Base-by-base conservation (phyloP, 495 filamentous ascomycete genomes). In the Jackrogersella multiformis region DNA sequence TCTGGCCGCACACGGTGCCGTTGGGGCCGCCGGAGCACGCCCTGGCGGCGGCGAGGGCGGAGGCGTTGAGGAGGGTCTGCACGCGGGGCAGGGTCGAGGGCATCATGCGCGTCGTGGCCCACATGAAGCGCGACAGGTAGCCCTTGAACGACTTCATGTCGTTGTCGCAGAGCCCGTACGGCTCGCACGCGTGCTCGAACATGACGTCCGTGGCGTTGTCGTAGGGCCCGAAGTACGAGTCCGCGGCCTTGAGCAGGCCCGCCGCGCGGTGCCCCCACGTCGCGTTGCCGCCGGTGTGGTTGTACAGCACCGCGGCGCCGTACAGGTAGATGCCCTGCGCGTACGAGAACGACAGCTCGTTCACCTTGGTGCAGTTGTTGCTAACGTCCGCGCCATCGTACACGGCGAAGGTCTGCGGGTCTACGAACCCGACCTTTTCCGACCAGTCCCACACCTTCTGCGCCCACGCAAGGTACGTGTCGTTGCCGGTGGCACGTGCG, bases 61-160 rank as follows among this genome's bases (percentile, higher is more conserved):
- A 89, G 0, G 79, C 77, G 42, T 79, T 70, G 12, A 95, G 81
- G 13, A 81, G 61, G 32, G 78, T 69, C 36, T 78, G 73, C 64
- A 93, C 88, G 1, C 70, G 67, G 21, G 76, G 65, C 9, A 70
- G 69, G 8, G 88, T 88, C 21, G 82, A 85, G 8, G 86, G 86
- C 21, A 85, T 82, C 71, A 92, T 79, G 8, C 84, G 83, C 5
- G 87, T 81, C 4, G 89, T 82, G 9, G 84, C 80, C 30, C 86
- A 87, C 70, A 93, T 85, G 84, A 91, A 95, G n/a, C 88, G 86
- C 7, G 89, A 79, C 18, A 93, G 82, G 68, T 92, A 91, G 28
- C 87, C 90, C 76, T 95, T 95, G 84, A 94, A 95, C 30, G 87
- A 86, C 52, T 86, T 86, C 80, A 90, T 88, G 71, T 95, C 91